A percentile compares a stretch with the other conserved stretches of the same genome.
These are phyloP conservation scores for Solanum stenotomum DNA, from an alignment of 257 asterid genomes.

Conservation along the genomic window DNA sequence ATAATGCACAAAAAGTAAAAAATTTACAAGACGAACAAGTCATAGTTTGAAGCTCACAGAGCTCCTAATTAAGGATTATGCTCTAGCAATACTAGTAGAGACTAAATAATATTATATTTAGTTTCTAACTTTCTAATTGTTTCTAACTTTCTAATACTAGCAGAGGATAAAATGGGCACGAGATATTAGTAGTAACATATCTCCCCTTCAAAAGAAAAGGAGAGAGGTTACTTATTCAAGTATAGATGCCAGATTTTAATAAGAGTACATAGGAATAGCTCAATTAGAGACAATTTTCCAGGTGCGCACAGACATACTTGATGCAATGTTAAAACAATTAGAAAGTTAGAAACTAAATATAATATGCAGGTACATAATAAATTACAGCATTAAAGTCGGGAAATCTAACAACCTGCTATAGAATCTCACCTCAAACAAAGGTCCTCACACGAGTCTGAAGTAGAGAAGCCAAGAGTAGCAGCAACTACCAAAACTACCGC, in stretches of 20 bases:
- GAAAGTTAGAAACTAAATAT: not conserved
- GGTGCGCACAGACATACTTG: not conserved
- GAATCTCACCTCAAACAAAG: not conserved
- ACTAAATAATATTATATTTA: too few species aligned
- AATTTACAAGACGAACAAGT: not conserved
- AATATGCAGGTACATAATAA: not conserved
- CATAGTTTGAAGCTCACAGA: not conserved
- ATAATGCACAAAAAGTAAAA: not conserved
- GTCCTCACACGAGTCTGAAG: not conserved
- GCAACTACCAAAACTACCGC: not conserved
- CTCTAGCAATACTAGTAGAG: not conserved
- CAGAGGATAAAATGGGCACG: not conserved
- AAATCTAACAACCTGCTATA: not conserved
- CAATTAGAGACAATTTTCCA: not conserved
- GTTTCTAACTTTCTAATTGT: not conserved
- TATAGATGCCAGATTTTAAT: not conserved
- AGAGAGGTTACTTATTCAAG: not conserved
- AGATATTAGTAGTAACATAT: not conserved
- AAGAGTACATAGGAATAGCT: not conserved
- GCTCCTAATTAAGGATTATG: not conserved
- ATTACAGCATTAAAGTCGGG: not conserved
- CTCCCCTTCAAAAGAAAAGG: not conserved
- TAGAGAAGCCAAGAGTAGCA: not conserved
- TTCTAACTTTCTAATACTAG: not conserved
- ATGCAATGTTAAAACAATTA: not conserved